Evolutionary conservation across 805 yeast genomes (phyloP).

Genomic region (Saccharomyces eubayanus): DNA sequence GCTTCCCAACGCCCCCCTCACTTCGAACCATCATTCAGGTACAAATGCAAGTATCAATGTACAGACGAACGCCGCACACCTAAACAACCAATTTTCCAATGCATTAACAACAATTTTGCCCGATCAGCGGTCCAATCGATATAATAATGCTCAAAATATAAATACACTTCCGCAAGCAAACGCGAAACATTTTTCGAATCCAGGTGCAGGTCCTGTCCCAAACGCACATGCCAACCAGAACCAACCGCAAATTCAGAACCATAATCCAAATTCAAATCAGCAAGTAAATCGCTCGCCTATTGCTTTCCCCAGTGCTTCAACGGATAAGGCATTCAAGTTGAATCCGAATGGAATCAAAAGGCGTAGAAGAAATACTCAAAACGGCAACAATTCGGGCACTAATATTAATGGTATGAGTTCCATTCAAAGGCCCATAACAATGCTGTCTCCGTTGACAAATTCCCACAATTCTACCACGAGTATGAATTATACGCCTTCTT

Average conservation of each 20-base stretch:
- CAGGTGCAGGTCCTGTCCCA: not conserved
- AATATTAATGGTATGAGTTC: not conserved
- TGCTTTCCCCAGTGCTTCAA: not conserved
- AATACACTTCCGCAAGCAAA: not conserved
- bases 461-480: not conserved
- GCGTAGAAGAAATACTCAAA: slow-evolving; percentile 11
- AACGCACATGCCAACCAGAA: not conserved
- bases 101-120: not conserved
- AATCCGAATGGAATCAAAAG: slow-evolving; percentile 30
- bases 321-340: slow-evolving; percentile 17
- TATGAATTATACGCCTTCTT: not conserved
- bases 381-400: not conserved
- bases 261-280: not conserved
- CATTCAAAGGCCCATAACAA: not conserved
- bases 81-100: not conserved
- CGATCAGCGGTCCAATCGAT: not conserved
- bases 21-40: not conserved
- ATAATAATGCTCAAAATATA: not conserved
- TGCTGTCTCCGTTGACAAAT: not conserved
- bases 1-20: not conserved
- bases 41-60: not conserved
- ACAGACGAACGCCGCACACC: not conserved
- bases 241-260: not conserved
- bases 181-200: not conserved
- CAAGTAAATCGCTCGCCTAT: not conserved